Evolutionary conservation across 2,329 filamentous ascomycete genomes (phyloP), one percentile per base, ranked within the genome.

Genomic region (Aspergillus felis): DNA sequence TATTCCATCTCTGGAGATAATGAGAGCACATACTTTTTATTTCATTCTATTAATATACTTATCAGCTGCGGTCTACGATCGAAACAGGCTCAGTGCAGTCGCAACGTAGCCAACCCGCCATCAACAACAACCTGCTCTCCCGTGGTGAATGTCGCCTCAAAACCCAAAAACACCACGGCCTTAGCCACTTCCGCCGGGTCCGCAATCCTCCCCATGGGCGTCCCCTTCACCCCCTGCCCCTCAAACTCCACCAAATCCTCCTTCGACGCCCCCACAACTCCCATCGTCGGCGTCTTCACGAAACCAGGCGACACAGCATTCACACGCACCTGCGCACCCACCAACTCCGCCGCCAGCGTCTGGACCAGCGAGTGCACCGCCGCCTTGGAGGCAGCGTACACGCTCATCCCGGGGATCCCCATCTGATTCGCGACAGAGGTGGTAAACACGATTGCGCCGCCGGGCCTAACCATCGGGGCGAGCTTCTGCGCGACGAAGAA

Each of bases 111-210:
- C 32, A 60, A 49, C 12, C 56, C 56, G 17, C 58, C 58, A 52
- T 60, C 56, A 53, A 58, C 24, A 5, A 44, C 25, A 20, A 60
- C n/a, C 20, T 60, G 49, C 5, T 53, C 47, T 0, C 53, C 58
- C 9, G 58, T 60, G 2, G 58, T 58, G 32, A 60, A 60, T 1
- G 50, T 60, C 3, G 58, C 56, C 29, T 60, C 58, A 12, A 60
- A 60, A 0, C 35, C 58, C 9, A 60, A 20, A 35, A 60, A 60
- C 7, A 52, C 24, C 22, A 55, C 58, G 0, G 42, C 58, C 14
- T 27, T 49, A 6, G 58, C 56, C 10, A 60, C 50, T 32, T 60
- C 56, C n/a, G 28, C 50, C 1, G 58, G 46, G 3, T 29, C 46
- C 10, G 50, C 53, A 42, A 56, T 52, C n/a, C 58, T 51, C 9